Evolutionary conservation across 345 rosid species (phyloP), one percentile per base, ranked within the genome.

Genomic region (Lepidium didymum): DNA sequence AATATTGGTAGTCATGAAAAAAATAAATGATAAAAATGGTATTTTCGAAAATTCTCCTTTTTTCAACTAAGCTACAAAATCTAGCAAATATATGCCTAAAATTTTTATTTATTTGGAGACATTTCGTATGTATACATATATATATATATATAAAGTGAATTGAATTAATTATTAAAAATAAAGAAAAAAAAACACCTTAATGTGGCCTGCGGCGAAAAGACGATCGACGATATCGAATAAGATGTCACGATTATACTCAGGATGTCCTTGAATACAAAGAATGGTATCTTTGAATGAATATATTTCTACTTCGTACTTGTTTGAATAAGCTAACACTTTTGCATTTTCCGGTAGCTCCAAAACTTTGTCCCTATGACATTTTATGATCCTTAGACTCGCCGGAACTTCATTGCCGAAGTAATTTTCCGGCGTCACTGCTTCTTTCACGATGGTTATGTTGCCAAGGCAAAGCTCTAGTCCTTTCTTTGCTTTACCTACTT

Each of bases 231-330:
- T 84, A 68, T 79, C 78, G 56, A 6, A 70, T 36, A 92, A 79
- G 37, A 89, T 87, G 68, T 87, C 96, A 23, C 83, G 84, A 67
- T 89, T 83, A 83, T 89, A 87, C 76, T 92, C 98, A 13, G 92
- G 96, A 65, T 92, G 95, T 33, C 98, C 96, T 61, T 92, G 98
- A 65, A 92, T 89, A 12, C 95, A 92, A 13, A 87, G 67, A 46
- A 92, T 77, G 64, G 74, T 91, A 15, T 81, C 75, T 4, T 81
- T 87, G 5, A 87, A 67, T 2, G 59, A 29, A 56, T 80, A 89
- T 86, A 89, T 86, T 60, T 92, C 98, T 1, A 92, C 83, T 4
- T 88, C 86, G 13, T 91, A 89, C 75, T 81, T 87, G 29, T 84
- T 91, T 2, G 98, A 92, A 70, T 76, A 87, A 6, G 88, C 98